Percentiles rank a stretch among this genome's conserved stretches.
These are phyloP conservation scores for Thielaviopsis euricoi DNA, from an alignment of 2,329 filamentous ascomycete species.

Conservation along the genomic window DNA sequence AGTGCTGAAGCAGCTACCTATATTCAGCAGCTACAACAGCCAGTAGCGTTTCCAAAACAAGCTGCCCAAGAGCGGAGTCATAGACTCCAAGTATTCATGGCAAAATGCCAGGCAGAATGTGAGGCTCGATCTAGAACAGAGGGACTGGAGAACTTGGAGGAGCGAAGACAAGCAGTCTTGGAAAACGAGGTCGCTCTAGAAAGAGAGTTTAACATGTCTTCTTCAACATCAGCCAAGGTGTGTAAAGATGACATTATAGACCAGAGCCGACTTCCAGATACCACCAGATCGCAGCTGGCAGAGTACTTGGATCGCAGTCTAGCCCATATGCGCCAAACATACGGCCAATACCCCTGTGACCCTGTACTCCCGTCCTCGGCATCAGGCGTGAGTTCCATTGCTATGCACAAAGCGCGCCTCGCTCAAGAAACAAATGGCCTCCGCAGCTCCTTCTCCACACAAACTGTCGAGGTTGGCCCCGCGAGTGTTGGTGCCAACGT, in stretches of 20 bases:
- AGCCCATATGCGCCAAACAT: conserved; percentile 24
- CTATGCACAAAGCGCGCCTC: neutral
- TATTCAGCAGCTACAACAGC: neutral
- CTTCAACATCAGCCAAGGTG: neutral
- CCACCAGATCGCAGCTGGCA: conserved; percentile 30
- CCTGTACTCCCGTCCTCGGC: neutral
- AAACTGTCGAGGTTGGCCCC: neutral
- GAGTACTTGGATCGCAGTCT: conserved; percentile 30
- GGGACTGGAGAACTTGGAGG: conserved; percentile 13
- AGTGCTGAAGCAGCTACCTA: neutral
- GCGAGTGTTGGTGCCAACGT: neutral
- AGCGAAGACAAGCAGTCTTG: conserved; percentile 25
- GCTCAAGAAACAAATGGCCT: neutral
- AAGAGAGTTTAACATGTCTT: conserved; percentile 25
- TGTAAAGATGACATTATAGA: neutral
- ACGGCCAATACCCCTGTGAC: neutral
- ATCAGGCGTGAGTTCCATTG: neutral
- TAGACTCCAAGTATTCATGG: neutral
- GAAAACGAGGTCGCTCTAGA: conserved; percentile 33
- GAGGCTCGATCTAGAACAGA: conserved; percentile 15
- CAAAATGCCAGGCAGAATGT: conserved; percentile 26
- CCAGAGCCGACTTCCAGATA: conserved; percentile 16
- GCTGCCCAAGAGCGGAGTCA: neutral
- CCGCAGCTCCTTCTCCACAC: neutral
- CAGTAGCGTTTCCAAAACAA: neutral